phyloP scores from a whole-genome alignment of 192 early-diverging fungal genomes.

The Rhizophlyctis rosea region DNA sequence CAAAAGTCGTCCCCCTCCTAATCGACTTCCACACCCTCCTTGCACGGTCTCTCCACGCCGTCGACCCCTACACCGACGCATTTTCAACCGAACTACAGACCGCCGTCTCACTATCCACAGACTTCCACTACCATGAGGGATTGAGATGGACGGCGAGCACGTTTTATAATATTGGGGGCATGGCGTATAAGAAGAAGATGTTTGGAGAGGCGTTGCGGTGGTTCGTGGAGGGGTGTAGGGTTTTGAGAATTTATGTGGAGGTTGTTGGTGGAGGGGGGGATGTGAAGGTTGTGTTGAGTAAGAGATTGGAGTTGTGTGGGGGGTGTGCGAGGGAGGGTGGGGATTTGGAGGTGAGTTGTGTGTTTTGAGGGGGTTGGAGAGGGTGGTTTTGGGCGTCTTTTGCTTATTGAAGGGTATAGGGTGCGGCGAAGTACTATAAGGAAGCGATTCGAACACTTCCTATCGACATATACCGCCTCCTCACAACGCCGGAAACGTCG shows the following conservation, averaged over 20 bases:
- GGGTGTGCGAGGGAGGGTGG: not conserved
- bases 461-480: conserved; percentile 1
- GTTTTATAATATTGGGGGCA: conserved; percentile 48
- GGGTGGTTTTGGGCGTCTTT: not conserved
- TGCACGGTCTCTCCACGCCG: not conserved
- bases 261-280: no score
- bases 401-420: not conserved
- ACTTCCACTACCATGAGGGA: conserved; percentile 33
- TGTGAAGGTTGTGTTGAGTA: no score
- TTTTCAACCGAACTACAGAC: conserved; percentile 22
- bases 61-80: no score
- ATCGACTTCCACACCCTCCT: not conserved
- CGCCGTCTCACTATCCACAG: conserved; percentile 30
- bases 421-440: conserved; percentile 8
- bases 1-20: not conserved
- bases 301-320: not conserved
- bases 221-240: no score
- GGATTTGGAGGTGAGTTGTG: not conserved
- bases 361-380: not conserved
- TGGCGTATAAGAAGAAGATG: conserved; percentile 23
- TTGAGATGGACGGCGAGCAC: conserved; percentile 50
- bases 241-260: no score
- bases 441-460: conserved; percentile 3
- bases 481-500: not conserved
- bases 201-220: no score